Evolutionary conservation across 805 yeast species (phyloP).

Genomic region (Sugiyamaella americana): DNA sequence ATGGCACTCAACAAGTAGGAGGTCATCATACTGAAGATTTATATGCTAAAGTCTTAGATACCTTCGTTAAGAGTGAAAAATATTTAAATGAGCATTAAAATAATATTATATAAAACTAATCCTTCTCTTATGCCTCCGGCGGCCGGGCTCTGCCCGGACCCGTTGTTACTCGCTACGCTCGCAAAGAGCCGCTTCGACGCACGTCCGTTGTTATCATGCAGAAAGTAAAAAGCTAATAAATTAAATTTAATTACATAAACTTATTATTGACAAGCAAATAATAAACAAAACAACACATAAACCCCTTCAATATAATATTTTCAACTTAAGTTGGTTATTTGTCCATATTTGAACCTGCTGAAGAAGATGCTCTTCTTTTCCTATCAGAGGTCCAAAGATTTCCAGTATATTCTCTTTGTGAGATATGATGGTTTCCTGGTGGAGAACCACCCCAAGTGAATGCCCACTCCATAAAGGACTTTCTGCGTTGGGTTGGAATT

Average conservation of each 20-base stretch:
- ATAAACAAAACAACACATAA: background rate
- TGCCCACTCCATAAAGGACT: conserved; percentile 12
- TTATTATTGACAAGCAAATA: too few species aligned
- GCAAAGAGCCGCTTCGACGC: too few species aligned
- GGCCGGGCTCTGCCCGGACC: background rate
- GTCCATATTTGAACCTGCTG: conserved; percentile 7
- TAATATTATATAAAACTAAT: background rate
- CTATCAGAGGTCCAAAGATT: conserved; percentile 11
- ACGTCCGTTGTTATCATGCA: too few species aligned
- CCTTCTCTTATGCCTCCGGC: background rate
- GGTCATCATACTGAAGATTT: conserved; percentile 1
- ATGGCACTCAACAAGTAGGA: background rate
- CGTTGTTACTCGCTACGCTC: background rate
- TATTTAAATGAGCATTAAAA: background rate
- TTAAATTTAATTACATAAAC: too few species aligned
- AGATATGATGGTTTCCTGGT: conserved; percentile 5
- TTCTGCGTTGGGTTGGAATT: conserved; percentile 1
- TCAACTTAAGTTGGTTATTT: background rate
- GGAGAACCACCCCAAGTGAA: conserved; percentile 5
- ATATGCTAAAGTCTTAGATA: background rate
- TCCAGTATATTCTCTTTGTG: conserved; percentile 11
- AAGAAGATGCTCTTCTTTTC: conserved; percentile 8
- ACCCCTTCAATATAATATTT: background rate
- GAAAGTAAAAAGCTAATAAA: background rate
- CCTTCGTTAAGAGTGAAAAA: conserved; percentile 4